A percentile compares a stretch with the other conserved stretches of the same genome.
These are phyloP conservation scores for Myxozyma geophila DNA, from an alignment of 805 yeast genomes.

Conservation along the genomic window DNA sequence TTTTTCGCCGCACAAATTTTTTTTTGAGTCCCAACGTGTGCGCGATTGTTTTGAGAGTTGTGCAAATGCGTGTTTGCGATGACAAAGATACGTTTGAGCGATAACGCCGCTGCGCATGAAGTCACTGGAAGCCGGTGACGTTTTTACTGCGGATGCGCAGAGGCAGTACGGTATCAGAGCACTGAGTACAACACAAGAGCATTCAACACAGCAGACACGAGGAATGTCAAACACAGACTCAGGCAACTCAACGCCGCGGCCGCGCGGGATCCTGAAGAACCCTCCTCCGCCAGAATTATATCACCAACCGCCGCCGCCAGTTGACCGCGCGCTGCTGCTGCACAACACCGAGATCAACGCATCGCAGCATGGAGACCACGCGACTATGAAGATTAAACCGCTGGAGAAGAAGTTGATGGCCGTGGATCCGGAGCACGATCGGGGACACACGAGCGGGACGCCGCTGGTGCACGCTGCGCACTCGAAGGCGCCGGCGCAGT, in stretches of 20 bases:
- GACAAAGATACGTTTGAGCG: too few species aligned
- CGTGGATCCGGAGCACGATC: conserved; percentile 16
- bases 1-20: too few species aligned
- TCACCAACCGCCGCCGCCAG: conserved; percentile 25
- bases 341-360: conserved; percentile 29
- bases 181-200: too few species aligned
- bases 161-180: too few species aligned
- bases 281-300: conserved; percentile 26
- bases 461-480: conserved; percentile 16
- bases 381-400: conserved; percentile 13
- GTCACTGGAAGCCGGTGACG: too few species aligned
- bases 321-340: conserved; percentile 26
- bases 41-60: too few species aligned
- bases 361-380: conserved; percentile 25
- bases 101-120: too few species aligned
- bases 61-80: too few species aligned
- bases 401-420: conserved; percentile 4
- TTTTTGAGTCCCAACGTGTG: too few species aligned
- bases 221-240: not conserved
- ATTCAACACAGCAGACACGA: not conserved
- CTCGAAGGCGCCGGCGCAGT: not conserved
- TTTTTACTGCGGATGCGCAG: too few species aligned
- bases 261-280: conserved; percentile 33
- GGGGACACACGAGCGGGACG: conserved; percentile 17
- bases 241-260: conserved; percentile 1